Evolutionary conservation across 108 stramenopile genomes (phyloP), one percentile per base, ranked within the genome.

Genomic region (Nannochloropsis salina): DNA sequence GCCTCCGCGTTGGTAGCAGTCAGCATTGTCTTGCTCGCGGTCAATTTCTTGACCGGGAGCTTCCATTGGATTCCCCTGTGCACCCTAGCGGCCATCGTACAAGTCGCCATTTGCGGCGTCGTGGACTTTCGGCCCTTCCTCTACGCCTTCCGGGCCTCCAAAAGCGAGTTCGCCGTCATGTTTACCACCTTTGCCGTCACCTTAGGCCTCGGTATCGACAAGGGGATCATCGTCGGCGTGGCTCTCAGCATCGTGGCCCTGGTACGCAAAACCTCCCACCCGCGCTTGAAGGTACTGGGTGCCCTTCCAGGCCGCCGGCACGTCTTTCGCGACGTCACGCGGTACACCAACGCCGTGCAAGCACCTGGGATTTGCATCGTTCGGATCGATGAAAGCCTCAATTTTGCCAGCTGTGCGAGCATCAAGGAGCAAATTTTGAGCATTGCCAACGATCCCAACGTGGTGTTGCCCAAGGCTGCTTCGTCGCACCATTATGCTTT

Each of bases 21-120:
- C 20, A 82, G 18, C 20, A 44, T 82, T 45, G 44, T 82, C 8
- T 44, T 82, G 42, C 44, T 82, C 44, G 15, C 82, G 20, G 44
- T 82, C 44, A 43, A 82, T 9, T 82, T 82, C 21, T 82, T 82
- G 82, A 82, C 82, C 4, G 44, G 44, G 20, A 9, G 4, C 44
- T 82, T 82, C 8, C 21, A 82, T 45, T 82, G 42, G 42, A 44
- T 82, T 43, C 82, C 82, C 20, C 42, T 82, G 20, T 43, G 44
- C 8, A 82, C 82, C 20, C 82, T 82, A 21, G 82, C 44, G 20
- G 82, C 82, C 20, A 82, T 82, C 21, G 44, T 82, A 21, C 44
- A 82, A 21, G 82, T 82, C 9, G 42, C 82, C 20, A 45, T 82
- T 82, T 74, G 61, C n/a, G n/a, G n/a, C 61, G 61, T 74, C 3